Evolutionary conservation across 73 alveolate species (phyloP).

Genomic region (Paraurostyla sp.): DNA sequence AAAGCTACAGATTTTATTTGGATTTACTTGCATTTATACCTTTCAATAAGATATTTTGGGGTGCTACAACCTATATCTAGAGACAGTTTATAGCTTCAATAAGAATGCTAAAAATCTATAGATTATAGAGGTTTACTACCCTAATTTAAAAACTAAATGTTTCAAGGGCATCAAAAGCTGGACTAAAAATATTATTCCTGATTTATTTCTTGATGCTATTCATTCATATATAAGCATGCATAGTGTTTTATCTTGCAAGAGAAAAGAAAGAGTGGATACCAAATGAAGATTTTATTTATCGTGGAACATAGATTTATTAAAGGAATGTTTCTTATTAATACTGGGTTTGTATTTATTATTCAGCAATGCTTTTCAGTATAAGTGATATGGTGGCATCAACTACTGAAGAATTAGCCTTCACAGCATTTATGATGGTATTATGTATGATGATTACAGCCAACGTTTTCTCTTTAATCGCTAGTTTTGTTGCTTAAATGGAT

Average conservation of each 20-base stretch:
- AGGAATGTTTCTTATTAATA: background rate
- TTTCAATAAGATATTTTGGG: background rate
- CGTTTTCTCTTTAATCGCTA: constrained; percentile 45
- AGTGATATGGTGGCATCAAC: constrained; percentile 55
- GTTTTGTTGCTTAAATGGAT: constrained; percentile 16
- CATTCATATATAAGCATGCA: constrained; percentile 56
- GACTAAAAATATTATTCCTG: constrained; percentile 14
- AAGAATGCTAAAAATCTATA: constrained; percentile 59
- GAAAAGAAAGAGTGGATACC: background rate
- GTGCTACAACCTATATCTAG: background rate
- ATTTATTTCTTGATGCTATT: constrained; percentile 45
- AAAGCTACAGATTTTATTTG: background rate
- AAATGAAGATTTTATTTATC: background rate
- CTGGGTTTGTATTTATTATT: constrained; percentile 42
- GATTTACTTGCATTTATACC: constrained; percentile 35
- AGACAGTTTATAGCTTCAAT: background rate
- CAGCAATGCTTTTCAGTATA: constrained; percentile 47
- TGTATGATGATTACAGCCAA: constrained; percentile 8
- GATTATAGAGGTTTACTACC: constrained; percentile 32
- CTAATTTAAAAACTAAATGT: constrained; percentile 44
- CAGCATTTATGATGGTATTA: constrained; percentile 24
- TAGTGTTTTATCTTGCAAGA: constrained; percentile 12
- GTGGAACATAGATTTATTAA: background rate
- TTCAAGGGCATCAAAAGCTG: constrained; percentile 10
- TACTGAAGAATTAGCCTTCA: constrained; percentile 11